Evolutionary conservation across 2,329 filamentous ascomycete species (phyloP), one percentile per base, ranked within the genome.

Genomic region (Cladosporium oxysporum): DNA sequence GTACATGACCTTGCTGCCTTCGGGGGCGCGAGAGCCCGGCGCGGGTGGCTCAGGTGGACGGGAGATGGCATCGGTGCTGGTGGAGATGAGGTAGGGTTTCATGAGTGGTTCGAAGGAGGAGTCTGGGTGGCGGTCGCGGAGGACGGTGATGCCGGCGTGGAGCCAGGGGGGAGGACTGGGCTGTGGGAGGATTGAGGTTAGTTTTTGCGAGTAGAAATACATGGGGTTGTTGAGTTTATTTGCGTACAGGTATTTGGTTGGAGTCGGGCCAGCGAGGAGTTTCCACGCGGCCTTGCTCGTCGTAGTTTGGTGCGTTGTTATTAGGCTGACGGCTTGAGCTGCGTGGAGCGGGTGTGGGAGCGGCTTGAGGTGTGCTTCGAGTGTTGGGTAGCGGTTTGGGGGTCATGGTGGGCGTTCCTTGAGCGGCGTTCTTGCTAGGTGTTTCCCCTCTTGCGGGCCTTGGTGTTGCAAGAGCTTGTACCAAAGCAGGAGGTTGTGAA

Each of bases 141-240:
- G 86, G 28, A 88, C 84, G 66, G 86, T 82, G n/a, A 98, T 86
- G 62, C 91, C 90, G 44, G 85, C 80, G 66, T 84, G 82, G 65
- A 99, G 90, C 95, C 95, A 98, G 65, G 87, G 83, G n/a, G 94
- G 93, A 21, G 93, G 89, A 8, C 91, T 88, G 66, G 93, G 92
- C 92, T 96, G 74, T 65, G 29, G 18, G 50, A 18, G 5, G 18
- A 6, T 58, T 47, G 26, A 21, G 12, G 53, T 58, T 64, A 66
- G 63, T 64, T 58, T 50, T 65, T 67, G 37, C 52, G 11, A 31
- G 33, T 41, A 58, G 11, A 21, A 41, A 26, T 58, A 58, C 21
- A 58, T n/a, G 53, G 33, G 35, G 47, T 29, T 31, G 44, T 53
- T 28, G 11, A 3, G 26, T n/a, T 33, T 12, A 26, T 53, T 55